A percentile compares a stretch with the other conserved stretches of the same genome.
Conservation (phyloP, 495 filamentous ascomycete species). For the Immersiella caudata region DNA sequence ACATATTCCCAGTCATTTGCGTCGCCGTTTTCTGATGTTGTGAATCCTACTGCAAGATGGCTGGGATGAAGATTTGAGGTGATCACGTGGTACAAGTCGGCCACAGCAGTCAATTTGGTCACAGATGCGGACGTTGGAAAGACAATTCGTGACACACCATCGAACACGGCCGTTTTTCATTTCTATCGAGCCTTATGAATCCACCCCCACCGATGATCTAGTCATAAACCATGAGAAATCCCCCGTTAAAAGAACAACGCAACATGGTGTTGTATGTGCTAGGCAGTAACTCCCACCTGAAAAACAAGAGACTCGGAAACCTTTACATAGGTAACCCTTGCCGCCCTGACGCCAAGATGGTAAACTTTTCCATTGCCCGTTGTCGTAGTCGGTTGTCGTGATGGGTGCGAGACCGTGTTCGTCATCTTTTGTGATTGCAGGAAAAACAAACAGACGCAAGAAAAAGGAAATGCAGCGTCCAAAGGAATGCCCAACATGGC, state of each 20-base stretch:
- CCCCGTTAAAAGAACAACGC: conserved; percentile 25
- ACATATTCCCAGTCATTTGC: too few species aligned
- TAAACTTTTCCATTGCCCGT: conserved; percentile 39
- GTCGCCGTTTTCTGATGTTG: too few species aligned
- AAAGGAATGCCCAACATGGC: conserved; percentile 22
- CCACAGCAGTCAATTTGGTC: neutral
- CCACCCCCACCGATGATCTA: conserved; percentile 37
- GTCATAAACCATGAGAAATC: conserved; percentile 35
- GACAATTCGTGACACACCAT: conserved; percentile 13
- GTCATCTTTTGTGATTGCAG: conserved; percentile 17
- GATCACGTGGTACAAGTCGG: too few species aligned
- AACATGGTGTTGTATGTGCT: conserved; percentile 25
- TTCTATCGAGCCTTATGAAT: conserved; percentile 30
- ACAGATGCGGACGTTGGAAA: neutral
- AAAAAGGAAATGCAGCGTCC: conserved; percentile 18
- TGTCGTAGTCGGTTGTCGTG: conserved; percentile 30
- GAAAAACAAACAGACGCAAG: conserved; percentile 23
- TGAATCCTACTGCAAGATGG: too few species aligned
- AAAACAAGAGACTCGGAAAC: conserved; percentile 23
- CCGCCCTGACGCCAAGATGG: conserved; percentile 39
- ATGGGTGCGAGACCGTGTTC: conserved; percentile 25
- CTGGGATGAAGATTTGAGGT: too few species aligned
- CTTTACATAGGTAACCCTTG: conserved; percentile 26
- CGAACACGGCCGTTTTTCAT: conserved; percentile 27
- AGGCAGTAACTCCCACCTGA: conserved; percentile 20